These are phyloP conservation scores for Saccharomyces paradoxus DNA, from an alignment of 805 yeast species.

Conservation along the genomic window DNA sequence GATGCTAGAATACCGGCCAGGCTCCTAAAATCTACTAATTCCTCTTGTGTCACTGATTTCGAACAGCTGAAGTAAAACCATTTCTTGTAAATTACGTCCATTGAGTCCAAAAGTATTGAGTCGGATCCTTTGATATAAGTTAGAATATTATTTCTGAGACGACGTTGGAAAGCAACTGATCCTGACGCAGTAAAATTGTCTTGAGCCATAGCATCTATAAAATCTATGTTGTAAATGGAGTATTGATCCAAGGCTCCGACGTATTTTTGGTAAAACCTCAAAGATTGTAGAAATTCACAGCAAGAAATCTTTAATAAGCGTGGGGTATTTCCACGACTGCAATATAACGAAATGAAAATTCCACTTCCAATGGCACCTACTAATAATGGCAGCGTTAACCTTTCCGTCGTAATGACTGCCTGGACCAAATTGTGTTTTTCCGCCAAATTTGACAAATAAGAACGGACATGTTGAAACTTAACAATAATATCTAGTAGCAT, in stretches of 20 bases:
- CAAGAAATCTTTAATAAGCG: constrained; percentile 6
- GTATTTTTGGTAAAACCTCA: constrained; percentile 20
- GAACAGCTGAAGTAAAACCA: constrained; percentile 16
- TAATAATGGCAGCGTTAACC: constrained; percentile 24
- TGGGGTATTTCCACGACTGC: constrained; percentile 18
- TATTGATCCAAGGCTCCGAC: constrained; percentile 16
- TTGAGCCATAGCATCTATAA: constrained; percentile 38
- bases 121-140: constrained; percentile 19
- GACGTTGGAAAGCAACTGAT: constrained; percentile 62
- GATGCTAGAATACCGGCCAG: constrained; percentile 67
- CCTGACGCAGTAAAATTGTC: constrained; percentile 62
- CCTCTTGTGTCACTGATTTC: constrained; percentile 24
- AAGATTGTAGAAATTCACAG: constrained; percentile 5
- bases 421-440: constrained; percentile 17
- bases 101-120: constrained; percentile 22
- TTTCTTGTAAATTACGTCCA: constrained; percentile 31
- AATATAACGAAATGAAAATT: constrained; percentile 41
- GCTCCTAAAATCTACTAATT: constrained; percentile 46
- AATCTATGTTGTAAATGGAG: constrained; percentile 23
- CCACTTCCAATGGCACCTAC: constrained; percentile 40
- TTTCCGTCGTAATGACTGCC: constrained; percentile 17
- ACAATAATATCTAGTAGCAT: constrained; percentile 32
- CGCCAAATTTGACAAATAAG: constrained; percentile 20
- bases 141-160: constrained; percentile 39
- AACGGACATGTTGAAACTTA: constrained; percentile 32